Conservation (phyloP, 495 filamentous ascomycete species). For the Beverwykella pulmonaria region DNA sequence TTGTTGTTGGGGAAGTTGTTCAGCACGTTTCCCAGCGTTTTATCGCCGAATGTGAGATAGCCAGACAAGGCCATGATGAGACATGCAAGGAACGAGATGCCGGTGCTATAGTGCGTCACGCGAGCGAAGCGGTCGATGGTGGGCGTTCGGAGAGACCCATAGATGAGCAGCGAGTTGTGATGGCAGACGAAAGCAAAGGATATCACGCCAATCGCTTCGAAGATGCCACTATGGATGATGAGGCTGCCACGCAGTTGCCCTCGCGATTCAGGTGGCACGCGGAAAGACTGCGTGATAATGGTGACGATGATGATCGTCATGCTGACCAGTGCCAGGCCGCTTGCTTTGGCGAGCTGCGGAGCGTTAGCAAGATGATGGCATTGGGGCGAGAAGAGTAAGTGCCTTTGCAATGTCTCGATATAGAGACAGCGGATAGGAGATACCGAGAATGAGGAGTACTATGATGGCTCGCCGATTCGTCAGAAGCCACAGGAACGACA, state of each 20-base stretch:
- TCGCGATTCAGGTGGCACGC: conserved; percentile 67
- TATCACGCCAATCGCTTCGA: conserved; percentile 95
- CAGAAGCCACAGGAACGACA: conserved; percentile 77
- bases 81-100: conserved; percentile 85
- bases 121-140: conserved; percentile 90
- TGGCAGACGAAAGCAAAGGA: conserved; percentile 96
- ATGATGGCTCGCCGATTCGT: conserved; percentile 82
- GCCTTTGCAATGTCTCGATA: conserved; percentile 98
- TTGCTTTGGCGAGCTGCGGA: conserved; percentile 86
- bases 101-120: conserved; percentile 91
- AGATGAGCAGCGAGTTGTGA: conserved; percentile 96
- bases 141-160: conserved; percentile 89
- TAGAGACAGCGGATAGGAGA: conserved; percentile 90
- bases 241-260: conserved; percentile 68
- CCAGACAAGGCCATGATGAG: conserved; percentile 84
- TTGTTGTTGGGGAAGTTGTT: conserved; percentile 95
- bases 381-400: conserved; percentile 32
- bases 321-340: conserved; percentile 83
- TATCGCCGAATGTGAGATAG: conserved; percentile 89
- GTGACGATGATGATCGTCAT: conserved; percentile 89
- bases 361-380: conserved; percentile 39
- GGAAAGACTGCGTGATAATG: conserved; percentile 81
- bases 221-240: conserved; percentile 80
- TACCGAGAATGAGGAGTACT: conserved; percentile 75
- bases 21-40: conserved; percentile 90